These are phyloP conservation scores for Aspergillus piperis DNA, from an alignment of 2,329 filamentous ascomycete genomes.

Conservation along the genomic window DNA sequence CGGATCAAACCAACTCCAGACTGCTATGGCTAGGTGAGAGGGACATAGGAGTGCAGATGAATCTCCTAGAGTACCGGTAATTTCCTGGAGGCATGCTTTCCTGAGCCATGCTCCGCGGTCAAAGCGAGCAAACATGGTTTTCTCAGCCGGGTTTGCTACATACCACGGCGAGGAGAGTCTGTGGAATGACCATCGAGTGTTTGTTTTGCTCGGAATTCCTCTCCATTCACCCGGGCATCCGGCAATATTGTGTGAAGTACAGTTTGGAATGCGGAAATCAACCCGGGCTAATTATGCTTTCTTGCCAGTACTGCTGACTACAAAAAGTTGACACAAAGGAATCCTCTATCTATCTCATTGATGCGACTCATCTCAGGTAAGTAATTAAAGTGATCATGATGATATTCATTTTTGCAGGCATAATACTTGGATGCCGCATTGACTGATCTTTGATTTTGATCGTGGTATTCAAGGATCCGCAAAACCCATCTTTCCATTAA, in stretches of 20 bases:
- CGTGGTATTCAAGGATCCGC: not conserved
- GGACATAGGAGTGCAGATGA: not conserved
- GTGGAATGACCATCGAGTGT: conserved; percentile 23
- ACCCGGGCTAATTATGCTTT: not conserved
- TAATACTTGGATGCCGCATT: not conserved
- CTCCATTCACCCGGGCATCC: conserved; percentile 16
- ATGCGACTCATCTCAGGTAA: not conserved
- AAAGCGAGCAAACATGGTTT: conserved; percentile 5
- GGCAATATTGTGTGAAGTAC: not conserved
- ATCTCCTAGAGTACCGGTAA: not conserved
- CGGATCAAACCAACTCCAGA: not conserved
- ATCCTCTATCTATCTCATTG: too few relatives aligned
- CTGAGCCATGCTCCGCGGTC: conserved; percentile 11
- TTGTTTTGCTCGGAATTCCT: conserved; percentile 22
- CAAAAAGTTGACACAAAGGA: not conserved
- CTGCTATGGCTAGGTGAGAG: not conserved
- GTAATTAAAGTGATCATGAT: not conserved
- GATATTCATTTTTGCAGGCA: not conserved
- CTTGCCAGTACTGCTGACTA: not conserved
- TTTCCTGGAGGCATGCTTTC: conserved; percentile 17
- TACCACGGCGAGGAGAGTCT: conserved; percentile 12
- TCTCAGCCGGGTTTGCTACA: conserved; percentile 9
- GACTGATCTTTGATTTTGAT: not conserved
- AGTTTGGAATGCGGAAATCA: not conserved
- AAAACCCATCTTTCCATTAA: not conserved